A percentile compares a stretch with the other conserved stretches of the same genome.
These are phyloP conservation scores for Syzygium aromaticum DNA, from an alignment of 345 rosid species.

Conservation along the genomic window DNA sequence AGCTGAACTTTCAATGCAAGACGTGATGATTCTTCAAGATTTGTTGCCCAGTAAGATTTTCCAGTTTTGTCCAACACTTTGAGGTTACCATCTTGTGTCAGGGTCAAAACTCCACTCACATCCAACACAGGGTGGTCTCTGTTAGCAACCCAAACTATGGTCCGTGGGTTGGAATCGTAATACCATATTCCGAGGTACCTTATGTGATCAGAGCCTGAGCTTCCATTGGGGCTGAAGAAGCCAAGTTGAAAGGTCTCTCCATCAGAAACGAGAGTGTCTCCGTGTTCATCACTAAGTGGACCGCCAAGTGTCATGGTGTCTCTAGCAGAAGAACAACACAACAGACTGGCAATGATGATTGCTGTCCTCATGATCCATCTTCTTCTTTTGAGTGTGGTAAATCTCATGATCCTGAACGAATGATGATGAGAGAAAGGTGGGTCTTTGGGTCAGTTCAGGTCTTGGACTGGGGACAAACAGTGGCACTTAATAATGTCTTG, in stretches of 20 bases:
- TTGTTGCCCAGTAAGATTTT: constrained; percentile 16
- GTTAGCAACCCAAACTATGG: constrained; percentile 48
- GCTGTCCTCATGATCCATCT: constrained; percentile 7
- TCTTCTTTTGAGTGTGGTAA: background rate
- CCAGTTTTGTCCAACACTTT: constrained; percentile 19
- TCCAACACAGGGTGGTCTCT: constrained; percentile 30
- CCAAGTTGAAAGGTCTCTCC: constrained; percentile 17
- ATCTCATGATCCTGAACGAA: background rate
- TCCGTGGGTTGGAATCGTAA: constrained; percentile 18
- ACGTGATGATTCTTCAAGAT: constrained; percentile 4
- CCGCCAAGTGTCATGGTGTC: constrained; percentile 1
- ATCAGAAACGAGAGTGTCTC: constrained; percentile 14
- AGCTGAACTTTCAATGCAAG: constrained; percentile 11
- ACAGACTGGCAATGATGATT: background rate
- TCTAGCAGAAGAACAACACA: constrained; percentile 5
- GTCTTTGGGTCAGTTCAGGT: background rate
- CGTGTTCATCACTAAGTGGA: background rate
- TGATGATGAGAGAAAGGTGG: background rate
- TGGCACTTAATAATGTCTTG: background rate
- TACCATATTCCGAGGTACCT: constrained; percentile 51
- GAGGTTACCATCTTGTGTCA: constrained; percentile 26
- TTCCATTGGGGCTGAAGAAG: constrained; percentile 36
- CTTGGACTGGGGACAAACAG: background rate
- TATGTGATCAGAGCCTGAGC: constrained; percentile 18
- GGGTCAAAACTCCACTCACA: constrained; percentile 5